Conservation (phyloP, 129 eudicot genomes). For the Oenanthe sinensis region DNA sequence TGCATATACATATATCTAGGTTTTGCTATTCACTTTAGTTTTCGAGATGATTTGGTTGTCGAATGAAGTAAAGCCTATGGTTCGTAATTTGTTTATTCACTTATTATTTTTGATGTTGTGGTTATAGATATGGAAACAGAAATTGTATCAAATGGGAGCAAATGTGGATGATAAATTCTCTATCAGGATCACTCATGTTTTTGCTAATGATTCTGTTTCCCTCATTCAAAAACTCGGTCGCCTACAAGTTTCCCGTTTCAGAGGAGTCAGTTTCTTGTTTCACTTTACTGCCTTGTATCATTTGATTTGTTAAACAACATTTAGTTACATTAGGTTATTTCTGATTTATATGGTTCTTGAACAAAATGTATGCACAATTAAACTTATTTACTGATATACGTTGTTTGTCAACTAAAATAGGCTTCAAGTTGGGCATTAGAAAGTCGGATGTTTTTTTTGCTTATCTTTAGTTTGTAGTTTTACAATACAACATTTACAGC, state of each 20-base stretch:
- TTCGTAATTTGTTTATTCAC: not conserved
- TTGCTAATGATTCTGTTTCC: slow-evolving; percentile 48
- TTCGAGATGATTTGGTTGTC: not conserved
- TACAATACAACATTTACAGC: no score
- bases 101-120: not conserved
- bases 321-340: not conserved
- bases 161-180: slow-evolving; percentile 38
- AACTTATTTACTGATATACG: no score
- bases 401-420: no score
- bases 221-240: slow-evolving; percentile 31
- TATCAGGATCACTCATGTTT: slow-evolving; percentile 51
- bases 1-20: no score
- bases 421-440: no score
- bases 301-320: not conserved
- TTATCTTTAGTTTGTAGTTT: no score
- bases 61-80: not conserved
- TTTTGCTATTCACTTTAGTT: not conserved
- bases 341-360: not conserved
- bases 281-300: not conserved
- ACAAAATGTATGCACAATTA: not conserved
- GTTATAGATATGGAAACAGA: slow-evolving; percentile 78
- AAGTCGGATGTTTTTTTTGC: no score
- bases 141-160: slow-evolving; percentile 83
- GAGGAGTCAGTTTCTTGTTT: slow-evolving; percentile 29
- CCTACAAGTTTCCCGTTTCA: slow-evolving; percentile 22